Evolutionary conservation across 2,329 filamentous ascomycete species (phyloP), one percentile per base, ranked within the genome.

Genomic region (Phyllosticta citrichinensis): DNA sequence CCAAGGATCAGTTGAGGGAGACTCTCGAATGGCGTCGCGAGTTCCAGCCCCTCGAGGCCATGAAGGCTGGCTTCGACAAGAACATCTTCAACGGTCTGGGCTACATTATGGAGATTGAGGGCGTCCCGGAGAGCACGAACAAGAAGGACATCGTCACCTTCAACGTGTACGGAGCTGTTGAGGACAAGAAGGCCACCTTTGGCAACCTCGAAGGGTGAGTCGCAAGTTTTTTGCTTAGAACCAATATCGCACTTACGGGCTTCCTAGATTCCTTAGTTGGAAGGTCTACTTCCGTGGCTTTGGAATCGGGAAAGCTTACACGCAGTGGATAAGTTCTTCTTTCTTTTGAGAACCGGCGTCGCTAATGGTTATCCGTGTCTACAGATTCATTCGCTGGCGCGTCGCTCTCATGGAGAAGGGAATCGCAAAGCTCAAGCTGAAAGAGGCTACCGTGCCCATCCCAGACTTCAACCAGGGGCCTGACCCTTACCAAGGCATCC

Each of bases 151-250:
- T 96, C 61, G 86, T 92, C 56, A 94, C 89, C 2, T 97, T 92
- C 87, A 97, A 97, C 73, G 86, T 97, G 69, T 97, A 97, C 71
- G 92, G 92, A 14, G 84, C 85, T 47, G 89, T 92, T 64, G 94
- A 94, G 80, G 83, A 90, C 67, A 85, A 91, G 64, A 83, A 88
- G 65, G 79, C 80, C 62, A 95, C 91, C 0, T 97, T 97, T 77
- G 89, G 88, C 3, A 82, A 94, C 68, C 77, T 91, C 5, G 80
- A 91, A 25, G 88, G 88, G 90, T 96, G 77, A 73, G 87, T 80
- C 25, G 19, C 22, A 14, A 20, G 11, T 55, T 22, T 22, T 10
- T 14, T 17, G n/a, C 10, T 19, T n/a, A 20, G 10, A 19, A 51
- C 56, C 27, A 30, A 55, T 57, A 10, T 10, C 30, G 14, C 56